These are phyloP conservation scores for Rhodamnia argentea DNA, from an alignment of 345 rosid species.

Conservation along the genomic window DNA sequence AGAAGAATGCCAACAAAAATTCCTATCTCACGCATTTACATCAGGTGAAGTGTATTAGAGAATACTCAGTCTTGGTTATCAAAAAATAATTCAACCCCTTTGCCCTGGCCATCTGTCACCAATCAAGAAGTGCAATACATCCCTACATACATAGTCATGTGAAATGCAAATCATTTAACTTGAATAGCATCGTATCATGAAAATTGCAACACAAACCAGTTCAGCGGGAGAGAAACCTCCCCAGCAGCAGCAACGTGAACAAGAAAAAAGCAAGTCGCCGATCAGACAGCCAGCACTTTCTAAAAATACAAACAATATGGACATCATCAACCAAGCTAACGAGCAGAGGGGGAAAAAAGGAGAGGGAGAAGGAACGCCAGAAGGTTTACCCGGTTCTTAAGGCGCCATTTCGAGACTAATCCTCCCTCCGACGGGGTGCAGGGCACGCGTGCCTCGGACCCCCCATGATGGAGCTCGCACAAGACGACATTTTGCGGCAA, in stretches of 20 bases:
- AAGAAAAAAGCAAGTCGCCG: not conserved
- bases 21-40: not conserved
- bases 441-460: slow-evolving; percentile 56
- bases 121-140: not conserved
- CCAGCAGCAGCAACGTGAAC: not conserved
- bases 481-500: slow-evolving; percentile 61
- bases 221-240: not conserved
- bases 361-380: not conserved
- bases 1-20: not conserved
- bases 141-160: not conserved
- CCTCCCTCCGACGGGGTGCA: slow-evolving; percentile 68
- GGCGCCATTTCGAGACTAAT: slow-evolving; percentile 86
- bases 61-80: not conserved
- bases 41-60: not conserved
- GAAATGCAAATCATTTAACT: not conserved
- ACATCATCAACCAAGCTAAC: not conserved
- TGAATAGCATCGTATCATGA: not conserved
- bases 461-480: slow-evolving; percentile 78
- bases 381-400: slow-evolving; percentile 63
- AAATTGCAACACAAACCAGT: not conserved
- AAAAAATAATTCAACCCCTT: not conserved
- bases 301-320: not conserved
- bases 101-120: not conserved
- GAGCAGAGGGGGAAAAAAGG: not conserved
- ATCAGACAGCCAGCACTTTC: not conserved